These are phyloP conservation scores for Bolboschoenus planiculmis DNA, from an alignment of 176 grass and related monocot genomes.

Conservation along the genomic window DNA sequence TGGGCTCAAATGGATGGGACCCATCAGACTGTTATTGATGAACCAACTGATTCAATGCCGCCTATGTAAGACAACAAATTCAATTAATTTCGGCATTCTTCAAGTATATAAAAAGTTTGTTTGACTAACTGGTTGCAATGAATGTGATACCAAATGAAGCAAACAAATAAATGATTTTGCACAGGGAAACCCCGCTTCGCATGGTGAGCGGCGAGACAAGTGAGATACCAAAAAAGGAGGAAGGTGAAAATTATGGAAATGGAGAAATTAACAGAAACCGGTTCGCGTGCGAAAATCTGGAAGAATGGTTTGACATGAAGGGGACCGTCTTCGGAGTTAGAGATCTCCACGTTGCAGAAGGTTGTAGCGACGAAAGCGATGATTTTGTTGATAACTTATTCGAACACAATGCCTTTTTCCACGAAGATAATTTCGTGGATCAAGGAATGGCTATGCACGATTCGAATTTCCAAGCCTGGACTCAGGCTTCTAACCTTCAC, in stretches of 20 bases:
- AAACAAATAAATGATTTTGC: not conserved
- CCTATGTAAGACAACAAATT: not conserved
- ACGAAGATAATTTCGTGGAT: not conserved
- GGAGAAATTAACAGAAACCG: not conserved
- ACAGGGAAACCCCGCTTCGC: not conserved
- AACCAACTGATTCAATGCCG: not conserved
- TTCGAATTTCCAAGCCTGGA: slow-evolving; percentile 1
- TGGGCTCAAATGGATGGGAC: not conserved
- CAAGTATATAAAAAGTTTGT: not conserved
- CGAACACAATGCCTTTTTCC: not conserved
- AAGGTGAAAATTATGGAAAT: not conserved
- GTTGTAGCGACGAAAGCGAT: not conserved
- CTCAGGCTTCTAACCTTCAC: not conserved
- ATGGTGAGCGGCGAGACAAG: not conserved
- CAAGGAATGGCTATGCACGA: not conserved
- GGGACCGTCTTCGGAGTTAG: no score
- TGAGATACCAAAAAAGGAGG: not conserved
- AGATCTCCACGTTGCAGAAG: not conserved
- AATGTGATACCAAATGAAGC: not conserved
- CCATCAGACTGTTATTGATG: not conserved
- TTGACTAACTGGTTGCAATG: not conserved
- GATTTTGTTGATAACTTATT: slow-evolving; percentile 5
- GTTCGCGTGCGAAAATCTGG: not conserved
- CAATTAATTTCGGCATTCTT: not conserved
- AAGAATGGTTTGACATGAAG: not conserved